Conservation (phyloP, 108 stramenopile species). For the Pseudonitzschia multistriata region DNA sequence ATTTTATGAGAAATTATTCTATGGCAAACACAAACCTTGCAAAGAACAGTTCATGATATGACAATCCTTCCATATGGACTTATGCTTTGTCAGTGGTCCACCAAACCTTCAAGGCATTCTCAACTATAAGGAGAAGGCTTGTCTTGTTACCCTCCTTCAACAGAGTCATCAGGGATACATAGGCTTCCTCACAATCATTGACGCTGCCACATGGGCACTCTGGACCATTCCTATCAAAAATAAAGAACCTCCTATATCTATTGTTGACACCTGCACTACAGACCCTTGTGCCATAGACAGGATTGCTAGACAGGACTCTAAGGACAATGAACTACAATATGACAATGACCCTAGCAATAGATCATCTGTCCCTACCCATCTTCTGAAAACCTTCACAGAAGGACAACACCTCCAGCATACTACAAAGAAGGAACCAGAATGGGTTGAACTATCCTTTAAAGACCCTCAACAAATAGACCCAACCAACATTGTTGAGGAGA, state of each 20-base stretch:
- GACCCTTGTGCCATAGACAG: background rate
- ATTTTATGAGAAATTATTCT: too few relatives aligned
- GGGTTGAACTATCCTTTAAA: background rate
- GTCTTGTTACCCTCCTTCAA: background rate
- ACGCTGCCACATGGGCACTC: background rate
- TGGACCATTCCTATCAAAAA: background rate
- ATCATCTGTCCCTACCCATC: slow-evolving; percentile 3
- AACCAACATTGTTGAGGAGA: background rate
- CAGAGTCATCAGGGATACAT: background rate
- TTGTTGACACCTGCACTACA: slow-evolving; percentile 10
- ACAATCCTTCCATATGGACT: background rate
- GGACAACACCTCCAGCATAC: background rate
- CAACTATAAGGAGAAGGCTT: background rate
- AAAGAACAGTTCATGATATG: too few relatives aligned
- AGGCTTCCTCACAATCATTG: slow-evolving; percentile 3
- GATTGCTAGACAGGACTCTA: background rate
- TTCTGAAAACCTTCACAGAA: background rate
- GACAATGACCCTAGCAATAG: background rate
- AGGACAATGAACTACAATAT: slow-evolving; percentile 20
- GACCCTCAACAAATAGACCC: background rate
- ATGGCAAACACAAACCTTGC: too few relatives aligned
- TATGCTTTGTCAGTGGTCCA: background rate
- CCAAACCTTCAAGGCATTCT: background rate
- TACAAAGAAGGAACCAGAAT: background rate
- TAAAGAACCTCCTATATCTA: slow-evolving; percentile 9